A percentile compares a stretch with the other conserved stretches of the same genome.
Conservation (phyloP, 2,329 filamentous ascomycete species). For the Aspergillus novoparasiticus region DNA sequence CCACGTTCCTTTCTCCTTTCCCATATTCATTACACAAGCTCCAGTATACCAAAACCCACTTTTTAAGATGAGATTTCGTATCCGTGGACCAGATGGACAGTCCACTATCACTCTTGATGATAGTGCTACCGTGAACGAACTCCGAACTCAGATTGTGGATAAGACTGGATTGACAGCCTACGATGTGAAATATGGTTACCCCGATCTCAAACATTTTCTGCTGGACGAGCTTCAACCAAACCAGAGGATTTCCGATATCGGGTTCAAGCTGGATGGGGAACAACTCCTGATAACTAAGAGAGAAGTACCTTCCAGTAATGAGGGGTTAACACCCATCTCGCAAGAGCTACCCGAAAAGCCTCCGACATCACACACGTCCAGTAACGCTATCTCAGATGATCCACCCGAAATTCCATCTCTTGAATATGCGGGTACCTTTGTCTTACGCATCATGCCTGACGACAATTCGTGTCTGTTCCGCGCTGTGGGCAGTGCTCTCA, state of each 20-base stretch:
- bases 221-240: conserved; percentile 55
- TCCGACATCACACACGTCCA: neutral
- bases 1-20: neutral
- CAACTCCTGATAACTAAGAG: conserved; percentile 65
- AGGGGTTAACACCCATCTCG: conserved; percentile 14
- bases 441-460: conserved; percentile 92
- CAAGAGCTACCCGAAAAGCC: conserved; percentile 12
- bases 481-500: conserved; percentile 79
- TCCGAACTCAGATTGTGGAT: conserved; percentile 49
- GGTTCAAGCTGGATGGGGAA: conserved; percentile 66
- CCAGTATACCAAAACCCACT: neutral
- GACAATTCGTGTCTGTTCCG: conserved; percentile 96
- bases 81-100: conserved; percentile 73
- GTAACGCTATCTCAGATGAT: conserved; percentile 48
- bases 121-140: conserved; percentile 55
- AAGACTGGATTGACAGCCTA: conserved; percentile 68
- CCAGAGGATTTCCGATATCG: conserved; percentile 57
- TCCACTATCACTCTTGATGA: conserved; percentile 71
- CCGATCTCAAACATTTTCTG: conserved; percentile 67
- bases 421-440: conserved; percentile 59
- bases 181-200: conserved; percentile 82
- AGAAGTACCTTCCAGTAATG: conserved; percentile 28
- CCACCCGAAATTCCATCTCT: conserved; percentile 64
- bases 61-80: conserved; percentile 67
- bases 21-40: neutral